Percentiles rank a stretch among this genome's conserved stretches.
Evolutionary conservation across 225 moss, liverwort and hornwort species (phyloP).

Genomic region (Sphagnum contortum): DNA sequence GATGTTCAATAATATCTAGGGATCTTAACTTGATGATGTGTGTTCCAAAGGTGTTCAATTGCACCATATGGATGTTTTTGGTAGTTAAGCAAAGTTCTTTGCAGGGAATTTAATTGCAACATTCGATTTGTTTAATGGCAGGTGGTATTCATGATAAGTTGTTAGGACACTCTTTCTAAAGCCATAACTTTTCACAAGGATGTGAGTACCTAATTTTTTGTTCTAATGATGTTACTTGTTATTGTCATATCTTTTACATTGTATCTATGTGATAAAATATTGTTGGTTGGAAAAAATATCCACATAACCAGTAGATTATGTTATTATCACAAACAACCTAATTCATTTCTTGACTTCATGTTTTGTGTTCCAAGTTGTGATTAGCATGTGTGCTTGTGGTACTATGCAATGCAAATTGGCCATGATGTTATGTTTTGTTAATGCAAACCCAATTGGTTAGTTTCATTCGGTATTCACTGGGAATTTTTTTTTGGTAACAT

Average conservation of each 20-base stretch:
- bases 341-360: neutral
- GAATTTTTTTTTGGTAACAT: no score
- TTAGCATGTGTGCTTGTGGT: neutral
- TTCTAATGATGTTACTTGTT: neutral
- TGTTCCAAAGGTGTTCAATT: no score
- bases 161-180: no score
- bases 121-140: no score
- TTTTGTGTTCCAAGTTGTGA: neutral
- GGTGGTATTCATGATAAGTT: no score
- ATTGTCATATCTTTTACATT: neutral
- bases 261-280: neutral
- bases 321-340: neutral
- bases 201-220: neutral
- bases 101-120: no score
- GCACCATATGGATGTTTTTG: no score
- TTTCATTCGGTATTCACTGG: no score
- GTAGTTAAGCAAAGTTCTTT: no score
- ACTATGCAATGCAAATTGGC: neutral
- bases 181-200: neutral
- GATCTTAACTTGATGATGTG: no score
- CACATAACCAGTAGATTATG: no score
- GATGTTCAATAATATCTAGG: no score
- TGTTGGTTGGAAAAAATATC: neutral
- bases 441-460: conserved; percentile 5
- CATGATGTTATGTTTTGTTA: neutral